phyloP scores from a whole-genome alignment of 306 rosid genomes.

The Vicia faba region DNA sequence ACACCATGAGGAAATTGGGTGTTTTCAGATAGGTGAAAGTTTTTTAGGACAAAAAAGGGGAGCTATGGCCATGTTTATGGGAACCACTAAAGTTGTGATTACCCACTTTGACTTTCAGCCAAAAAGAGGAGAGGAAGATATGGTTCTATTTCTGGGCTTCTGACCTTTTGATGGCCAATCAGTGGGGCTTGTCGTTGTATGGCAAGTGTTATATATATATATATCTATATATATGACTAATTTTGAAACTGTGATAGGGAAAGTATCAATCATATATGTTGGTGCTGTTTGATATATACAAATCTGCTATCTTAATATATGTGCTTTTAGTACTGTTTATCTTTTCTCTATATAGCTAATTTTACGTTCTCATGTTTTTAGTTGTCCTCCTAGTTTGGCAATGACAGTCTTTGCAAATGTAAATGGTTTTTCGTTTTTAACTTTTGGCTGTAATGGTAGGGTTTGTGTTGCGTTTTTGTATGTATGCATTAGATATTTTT shows the following conservation, averaged over 20 bases:
- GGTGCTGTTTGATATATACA: conserved; percentile 58
- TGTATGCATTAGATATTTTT: conserved; percentile 26
- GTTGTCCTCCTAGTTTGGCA: conserved; percentile 38
- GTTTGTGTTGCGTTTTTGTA: conserved; percentile 35
- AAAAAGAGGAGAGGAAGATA: conserved; percentile 53
- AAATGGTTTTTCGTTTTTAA: conserved; percentile 35
- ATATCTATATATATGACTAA: conserved; percentile 48
- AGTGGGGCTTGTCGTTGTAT: conserved; percentile 47
- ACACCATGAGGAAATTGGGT: conserved; percentile 41
- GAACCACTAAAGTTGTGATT: conserved; percentile 52
- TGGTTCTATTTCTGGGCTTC: conserved; percentile 42
- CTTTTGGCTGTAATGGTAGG: conserved; percentile 33
- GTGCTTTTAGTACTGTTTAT: conserved; percentile 44
- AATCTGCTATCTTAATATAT: conserved; percentile 50
- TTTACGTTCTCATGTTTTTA: conserved; percentile 39
- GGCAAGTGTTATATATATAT: conserved; percentile 52
- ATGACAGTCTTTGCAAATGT: conserved; percentile 48
- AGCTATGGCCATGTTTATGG: conserved; percentile 54
- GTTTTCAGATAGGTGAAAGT: conserved; percentile 43
- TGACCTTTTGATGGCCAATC: conserved; percentile 52
- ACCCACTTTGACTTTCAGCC: conserved; percentile 50
- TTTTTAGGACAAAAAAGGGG: conserved; percentile 42
- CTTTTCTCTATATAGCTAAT: conserved; percentile 45
- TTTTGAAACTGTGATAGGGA: conserved; percentile 61
- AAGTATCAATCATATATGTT: conserved; percentile 58